Conservation (phyloP, 441 rosid genomes). For the Adansonia grandidieri region DNA sequence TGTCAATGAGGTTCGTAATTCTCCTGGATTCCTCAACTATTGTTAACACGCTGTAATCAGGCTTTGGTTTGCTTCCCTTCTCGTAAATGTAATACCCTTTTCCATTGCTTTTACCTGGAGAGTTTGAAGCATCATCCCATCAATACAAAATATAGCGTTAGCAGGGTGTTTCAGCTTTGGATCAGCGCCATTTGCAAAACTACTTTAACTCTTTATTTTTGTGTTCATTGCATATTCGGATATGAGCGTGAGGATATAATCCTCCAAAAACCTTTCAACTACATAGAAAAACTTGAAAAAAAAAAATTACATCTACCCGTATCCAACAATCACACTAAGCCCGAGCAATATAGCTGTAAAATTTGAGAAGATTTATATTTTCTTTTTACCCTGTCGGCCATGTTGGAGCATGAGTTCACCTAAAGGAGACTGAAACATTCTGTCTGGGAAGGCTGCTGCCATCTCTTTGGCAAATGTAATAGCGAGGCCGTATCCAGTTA, state of each 20-base stretch:
- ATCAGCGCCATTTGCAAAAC: too few species aligned
- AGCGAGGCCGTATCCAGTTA: conserved; percentile 86
- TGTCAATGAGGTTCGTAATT: neutral
- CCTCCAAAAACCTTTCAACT: too few species aligned
- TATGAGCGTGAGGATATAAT: too few species aligned
- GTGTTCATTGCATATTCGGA: too few species aligned
- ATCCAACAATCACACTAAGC: too few species aligned
- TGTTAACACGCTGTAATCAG: conserved; percentile 71
- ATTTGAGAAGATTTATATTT: neutral
- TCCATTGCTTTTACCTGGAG: conserved; percentile 80
- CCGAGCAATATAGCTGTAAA: too few species aligned
- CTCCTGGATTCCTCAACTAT: conserved; percentile 68
- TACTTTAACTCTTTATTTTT: too few species aligned
- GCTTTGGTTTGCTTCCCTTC: conserved; percentile 84
- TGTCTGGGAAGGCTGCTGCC: conserved; percentile 62
- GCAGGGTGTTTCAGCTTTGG: neutral
- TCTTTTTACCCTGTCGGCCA: conserved; percentile 72
- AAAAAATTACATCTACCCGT: too few species aligned
- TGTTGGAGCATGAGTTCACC: conserved; percentile 61
- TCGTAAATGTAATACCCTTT: conserved; percentile 79
- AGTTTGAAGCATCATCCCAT: neutral
- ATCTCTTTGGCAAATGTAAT: conserved; percentile 62
- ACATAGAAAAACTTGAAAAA: too few species aligned
- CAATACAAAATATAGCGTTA: neutral
- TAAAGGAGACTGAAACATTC: conserved; percentile 62